Evolutionary conservation across 257 asterid species (phyloP).

Genomic region (Penstemon eatonii): DNA sequence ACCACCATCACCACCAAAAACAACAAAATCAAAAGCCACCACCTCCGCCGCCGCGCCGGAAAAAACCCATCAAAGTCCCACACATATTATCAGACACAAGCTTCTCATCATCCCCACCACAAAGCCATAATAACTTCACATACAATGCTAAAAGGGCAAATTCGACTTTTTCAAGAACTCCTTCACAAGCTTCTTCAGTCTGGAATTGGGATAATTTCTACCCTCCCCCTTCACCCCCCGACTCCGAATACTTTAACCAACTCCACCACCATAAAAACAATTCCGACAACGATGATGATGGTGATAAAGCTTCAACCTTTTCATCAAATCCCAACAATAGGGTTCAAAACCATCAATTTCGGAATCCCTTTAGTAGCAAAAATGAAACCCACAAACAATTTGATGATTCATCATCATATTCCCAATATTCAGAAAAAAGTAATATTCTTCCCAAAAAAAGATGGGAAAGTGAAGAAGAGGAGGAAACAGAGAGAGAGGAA

Average conservation of each 20-base stretch:
- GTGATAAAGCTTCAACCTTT: constrained; percentile 47
- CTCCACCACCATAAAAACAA: constrained; percentile 39
- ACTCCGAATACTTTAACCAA: constrained; percentile 73
- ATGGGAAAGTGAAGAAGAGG: constrained; percentile 68
- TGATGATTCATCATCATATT: constrained; percentile 63
- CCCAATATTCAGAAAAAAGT: constrained; percentile 46
- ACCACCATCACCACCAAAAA: constrained; percentile 37
- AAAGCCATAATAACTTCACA: constrained; percentile 42
- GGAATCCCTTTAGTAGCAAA: constrained; percentile 26
- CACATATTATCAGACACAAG: constrained; percentile 91
- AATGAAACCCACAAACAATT: constrained; percentile 29
- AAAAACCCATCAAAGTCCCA: constrained; percentile 58
- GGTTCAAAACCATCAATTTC: constrained; percentile 35
- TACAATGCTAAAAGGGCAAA: constrained; percentile 56
- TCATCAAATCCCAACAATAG: constrained; percentile 40
- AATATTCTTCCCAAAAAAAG: constrained; percentile 19
- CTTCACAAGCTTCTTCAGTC: constrained; percentile 85
- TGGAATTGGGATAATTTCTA: constrained; percentile 98
- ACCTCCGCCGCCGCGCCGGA: constrained; percentile 48
- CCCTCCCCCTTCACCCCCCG: constrained; percentile 97
- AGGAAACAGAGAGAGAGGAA: constrained; percentile 84
- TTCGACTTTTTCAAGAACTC: constrained; percentile 73
- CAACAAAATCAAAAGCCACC: constrained; percentile 17
- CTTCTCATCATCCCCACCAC: constrained; percentile 64
- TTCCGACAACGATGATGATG: constrained; percentile 29